Evolutionary conservation across 2,329 filamentous ascomycete genomes (phyloP), one percentile per base, ranked within the genome.

Genomic region (Pseudogymnoascus sp.): DNA sequence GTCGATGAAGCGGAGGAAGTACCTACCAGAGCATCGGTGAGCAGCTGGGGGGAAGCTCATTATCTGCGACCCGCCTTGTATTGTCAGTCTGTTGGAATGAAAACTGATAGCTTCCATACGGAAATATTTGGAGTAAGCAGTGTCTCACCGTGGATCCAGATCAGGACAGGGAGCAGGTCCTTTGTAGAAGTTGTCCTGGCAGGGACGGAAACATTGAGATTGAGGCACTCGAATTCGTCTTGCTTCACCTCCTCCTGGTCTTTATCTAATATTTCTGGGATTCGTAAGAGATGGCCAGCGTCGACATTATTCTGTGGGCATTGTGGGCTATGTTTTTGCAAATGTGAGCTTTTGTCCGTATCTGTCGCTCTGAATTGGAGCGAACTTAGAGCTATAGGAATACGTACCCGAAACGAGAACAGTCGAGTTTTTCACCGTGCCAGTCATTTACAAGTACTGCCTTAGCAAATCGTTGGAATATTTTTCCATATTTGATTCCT

Each of bases 81-180:
- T 9, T 12, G 25, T 28, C 37, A 59, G 53, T 21, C 53, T 16
- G 21, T 18, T 34, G 31, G 5, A 31, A 28, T 5, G 8, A 11
- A 31, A 25, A 62, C 42, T 18, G 9, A 49, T 49, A 25, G 23
- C 18, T 21, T 5, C 7, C 6, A 25, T 21, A 21, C 9, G 31
- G 8, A 40, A 6, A 59, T 25, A n/a, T 12, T 25, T 16, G 28
- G 3, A 25, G 14, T 25, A 18, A 6, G 34, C n/a, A 37, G 34
- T 36, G 34, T 36, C 36, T 38, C 37, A 64, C 63, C 63, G 28
- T 64, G 36, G 16, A 64, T 56, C 63, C 63, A 64, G 16, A 64
- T 25, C 16, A 64, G 31, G 6, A 64, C 63, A 8, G 63, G 63
- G 5, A 64, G 23, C 36, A 46, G 36, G 2, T 37, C 42, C 37